Evolutionary conservation across 2,329 filamentous ascomycete species (phyloP).

Genomic region (Neocucurbitaria cava): DNA sequence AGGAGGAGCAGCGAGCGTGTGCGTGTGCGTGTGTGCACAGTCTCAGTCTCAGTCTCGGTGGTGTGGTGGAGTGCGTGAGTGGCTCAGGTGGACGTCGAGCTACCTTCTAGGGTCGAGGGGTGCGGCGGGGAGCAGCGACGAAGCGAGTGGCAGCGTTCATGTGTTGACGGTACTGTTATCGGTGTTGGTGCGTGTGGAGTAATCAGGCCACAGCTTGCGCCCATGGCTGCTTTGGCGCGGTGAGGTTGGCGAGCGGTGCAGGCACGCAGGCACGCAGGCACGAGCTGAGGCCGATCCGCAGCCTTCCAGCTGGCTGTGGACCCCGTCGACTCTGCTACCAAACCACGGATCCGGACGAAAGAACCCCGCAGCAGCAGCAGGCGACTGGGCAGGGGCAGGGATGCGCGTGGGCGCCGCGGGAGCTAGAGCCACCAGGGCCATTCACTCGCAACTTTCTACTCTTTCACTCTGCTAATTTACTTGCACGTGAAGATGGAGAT

Average conservation of each 20-base stretch:
- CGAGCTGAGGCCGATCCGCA: slow-evolving; percentile 18
- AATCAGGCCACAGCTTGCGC: slow-evolving; percentile 11
- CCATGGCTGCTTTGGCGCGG: neutral
- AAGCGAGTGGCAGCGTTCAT: slow-evolving; percentile 10
- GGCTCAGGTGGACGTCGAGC: slow-evolving; percentile 15
- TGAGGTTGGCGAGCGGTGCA: too few species aligned
- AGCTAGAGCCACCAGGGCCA: slow-evolving; percentile 11
- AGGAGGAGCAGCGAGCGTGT: slow-evolving; percentile 1
- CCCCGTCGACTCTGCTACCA: slow-evolving; percentile 13
- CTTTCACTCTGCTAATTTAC: neutral
- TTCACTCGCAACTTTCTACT: slow-evolving; percentile 14
- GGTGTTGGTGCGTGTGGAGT: too few species aligned
- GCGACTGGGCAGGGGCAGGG: slow-evolving; percentile 1
- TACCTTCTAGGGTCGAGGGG: neutral
- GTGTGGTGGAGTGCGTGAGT: slow-evolving; percentile 2
- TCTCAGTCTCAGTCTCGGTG: too few species aligned
- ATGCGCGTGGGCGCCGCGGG: slow-evolving; percentile 1
- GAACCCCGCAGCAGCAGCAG: slow-evolving; percentile 8
- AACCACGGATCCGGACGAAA: slow-evolving; percentile 1
- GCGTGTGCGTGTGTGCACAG: slow-evolving; percentile 12
- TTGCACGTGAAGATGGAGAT: slow-evolving; percentile 21
- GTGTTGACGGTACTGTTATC: neutral
- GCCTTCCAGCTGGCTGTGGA: slow-evolving; percentile 14
- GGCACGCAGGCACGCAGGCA: too few species aligned
- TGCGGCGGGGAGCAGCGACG: slow-evolving; percentile 3